Evolutionary conservation across 805 yeast genomes (phyloP), one percentile per base, ranked within the genome.

Genomic region (Candida sphagnicola): DNA sequence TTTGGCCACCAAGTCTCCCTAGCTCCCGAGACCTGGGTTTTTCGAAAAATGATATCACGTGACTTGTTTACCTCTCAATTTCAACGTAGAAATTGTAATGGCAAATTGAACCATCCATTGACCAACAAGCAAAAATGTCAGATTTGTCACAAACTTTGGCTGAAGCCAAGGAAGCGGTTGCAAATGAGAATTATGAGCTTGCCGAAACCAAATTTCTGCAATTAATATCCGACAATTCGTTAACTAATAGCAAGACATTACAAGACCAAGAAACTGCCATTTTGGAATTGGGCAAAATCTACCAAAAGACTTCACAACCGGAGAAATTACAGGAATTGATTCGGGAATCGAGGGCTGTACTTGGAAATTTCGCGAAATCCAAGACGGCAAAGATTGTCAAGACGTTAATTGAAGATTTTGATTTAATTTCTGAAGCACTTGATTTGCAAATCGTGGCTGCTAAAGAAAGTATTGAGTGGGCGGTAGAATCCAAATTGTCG

Each of bases 341-440:
- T 28, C 70, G 78, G 10, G 72, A 77, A 29, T 81, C 95, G 1
- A 77, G 93, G 50, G 67, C 64, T 6, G 76, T 81, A n/a, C 81
- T 89, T 71, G 77, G 82, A 39, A 75, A 77, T 24, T 79, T 86
- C 54, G 96, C 98, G 34, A 93, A 93, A 65, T 85, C 96, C 12
- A 93, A 93, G 62, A 85, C 95, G 6, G 95, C 98, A 15, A 93
- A 91, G 60, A 85, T 91, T 40, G 82, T 91, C 49, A 83, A 82
- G 52, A 73, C 78, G 29, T 71, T 93, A 55, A 81, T 93, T 50
- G 98, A 91, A 54, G 67, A 78, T 45, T 78, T 86, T 52, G 90
- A 86, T 43, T 56, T 58, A 17, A 75, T 80, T 47, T 83, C 79
- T 29, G 70, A 71, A 46, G 74, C 82, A 3, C 61, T 81, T 34